Evolutionary conservation across 2,329 filamentous ascomycete genomes (phyloP).

Genomic region (Juglanconis sp.): DNA sequence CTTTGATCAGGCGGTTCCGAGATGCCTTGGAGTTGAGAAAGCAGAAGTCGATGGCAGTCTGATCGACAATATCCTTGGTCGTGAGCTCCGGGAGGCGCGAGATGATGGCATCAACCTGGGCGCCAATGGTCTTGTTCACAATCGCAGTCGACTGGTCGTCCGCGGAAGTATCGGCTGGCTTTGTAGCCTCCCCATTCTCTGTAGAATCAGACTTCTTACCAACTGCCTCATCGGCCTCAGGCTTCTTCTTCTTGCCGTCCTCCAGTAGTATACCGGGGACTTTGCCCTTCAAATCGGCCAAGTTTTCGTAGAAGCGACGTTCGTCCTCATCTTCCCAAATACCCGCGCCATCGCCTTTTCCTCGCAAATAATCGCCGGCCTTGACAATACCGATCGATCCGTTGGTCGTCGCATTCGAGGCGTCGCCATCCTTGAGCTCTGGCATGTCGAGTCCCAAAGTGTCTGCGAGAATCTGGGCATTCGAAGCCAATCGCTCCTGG

Average conservation of each 20-base stretch:
- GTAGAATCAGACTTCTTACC: slow-evolving; percentile 67
- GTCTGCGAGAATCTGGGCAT: slow-evolving; percentile 88
- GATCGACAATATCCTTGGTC: slow-evolving; percentile 86
- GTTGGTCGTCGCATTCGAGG: slow-evolving; percentile 60
- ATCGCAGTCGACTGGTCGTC: slow-evolving; percentile 93
- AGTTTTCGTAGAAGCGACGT: slow-evolving; percentile 94
- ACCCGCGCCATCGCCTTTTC: slow-evolving; percentile 83
- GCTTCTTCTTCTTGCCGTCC: slow-evolving; percentile 91
- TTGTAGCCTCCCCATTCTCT: slow-evolving; percentile 48
- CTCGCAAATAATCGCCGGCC: slow-evolving; percentile 86
- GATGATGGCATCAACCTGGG: slow-evolving; percentile 89
- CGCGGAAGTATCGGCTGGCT: slow-evolving; percentile 47
- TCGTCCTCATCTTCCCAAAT: slow-evolving; percentile 99
- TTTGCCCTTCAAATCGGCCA: slow-evolving; percentile 92
- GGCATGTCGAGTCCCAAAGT: slow-evolving; percentile 90
- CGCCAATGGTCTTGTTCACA: slow-evolving; percentile 94
- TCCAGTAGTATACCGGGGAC: slow-evolving; percentile 92
- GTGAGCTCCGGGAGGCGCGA: slow-evolving; percentile 86
- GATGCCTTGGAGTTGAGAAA: slow-evolving; percentile 98
- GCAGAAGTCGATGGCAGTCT: slow-evolving; percentile 93
- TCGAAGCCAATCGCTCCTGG: slow-evolving; percentile 84
- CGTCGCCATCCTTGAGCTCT: slow-evolving; percentile 80
- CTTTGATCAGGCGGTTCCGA: slow-evolving; percentile 87
- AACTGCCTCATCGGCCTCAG: slow-evolving; percentile 74
- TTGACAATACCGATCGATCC: slow-evolving; percentile 90